These are phyloP conservation scores for Pseudonitzschia pungens DNA, from an alignment of 108 stramenopile genomes.

Conservation along the genomic window DNA sequence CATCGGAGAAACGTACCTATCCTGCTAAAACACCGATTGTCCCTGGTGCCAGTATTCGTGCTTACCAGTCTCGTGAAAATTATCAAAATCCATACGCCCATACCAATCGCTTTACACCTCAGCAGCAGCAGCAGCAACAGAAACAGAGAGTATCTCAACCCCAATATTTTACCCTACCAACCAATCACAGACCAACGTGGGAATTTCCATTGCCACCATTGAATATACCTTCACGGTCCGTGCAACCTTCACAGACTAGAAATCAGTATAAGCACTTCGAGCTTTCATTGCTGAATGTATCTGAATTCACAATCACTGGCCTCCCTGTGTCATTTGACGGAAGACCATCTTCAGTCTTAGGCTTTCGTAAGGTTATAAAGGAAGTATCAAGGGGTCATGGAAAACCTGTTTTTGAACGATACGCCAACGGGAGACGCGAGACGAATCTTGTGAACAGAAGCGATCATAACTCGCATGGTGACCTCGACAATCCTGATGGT, in stretches of 20 bases:
- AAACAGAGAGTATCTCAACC: constrained; percentile 8
- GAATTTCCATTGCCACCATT: constrained; percentile 17
- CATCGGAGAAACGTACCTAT: not conserved
- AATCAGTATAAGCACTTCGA: constrained; percentile 19
- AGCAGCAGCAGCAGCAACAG: constrained; percentile 6
- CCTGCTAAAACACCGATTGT: not conserved
- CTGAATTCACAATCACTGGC: constrained; percentile 74
- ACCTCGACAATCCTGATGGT: constrained; percentile 20
- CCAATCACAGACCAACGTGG: constrained; percentile 33
- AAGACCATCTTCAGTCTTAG: constrained; percentile 35
- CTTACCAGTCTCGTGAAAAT: constrained; percentile 1
- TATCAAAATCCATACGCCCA: not conserved
- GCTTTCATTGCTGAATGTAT: constrained; percentile 65
- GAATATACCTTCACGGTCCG: not conserved
- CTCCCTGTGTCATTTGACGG: constrained; percentile 33
- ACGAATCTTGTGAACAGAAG: not conserved
- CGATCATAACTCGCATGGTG: constrained; percentile 1
- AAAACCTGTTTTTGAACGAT: constrained; percentile 47
- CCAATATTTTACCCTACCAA: constrained; percentile 18
- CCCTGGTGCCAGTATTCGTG: not conserved
- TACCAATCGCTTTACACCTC: not conserved
- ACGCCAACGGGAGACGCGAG: constrained; percentile 18
- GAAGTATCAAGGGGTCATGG: constrained; percentile 63
- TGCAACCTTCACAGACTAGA: not conserved
- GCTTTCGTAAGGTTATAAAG: constrained; percentile 61